Percentiles rank a stretch among this genome's conserved stretches.
These are phyloP conservation scores for Kurtzmaniella quercitrusa DNA, from an alignment of 1,139 yeast species.

Conservation along the genomic window DNA sequence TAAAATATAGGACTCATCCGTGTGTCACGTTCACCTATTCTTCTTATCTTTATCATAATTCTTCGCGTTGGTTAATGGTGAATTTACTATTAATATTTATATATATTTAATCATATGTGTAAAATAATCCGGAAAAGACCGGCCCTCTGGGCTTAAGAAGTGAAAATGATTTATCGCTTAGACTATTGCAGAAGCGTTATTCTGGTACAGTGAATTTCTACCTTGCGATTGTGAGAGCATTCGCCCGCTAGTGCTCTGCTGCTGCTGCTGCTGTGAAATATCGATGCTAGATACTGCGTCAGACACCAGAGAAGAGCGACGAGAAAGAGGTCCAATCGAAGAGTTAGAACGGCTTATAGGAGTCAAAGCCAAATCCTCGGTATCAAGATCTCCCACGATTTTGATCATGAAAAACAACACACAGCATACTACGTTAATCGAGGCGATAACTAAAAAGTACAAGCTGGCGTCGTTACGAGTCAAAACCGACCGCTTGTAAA, in stretches of 20 bases:
- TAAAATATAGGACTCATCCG: too few relatives aligned
- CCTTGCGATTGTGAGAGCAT: not conserved
- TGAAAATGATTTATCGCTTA: not conserved
- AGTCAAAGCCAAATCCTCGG: not conserved
- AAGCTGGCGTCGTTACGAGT: slow-evolving; percentile 8
- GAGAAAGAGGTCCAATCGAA: not conserved
- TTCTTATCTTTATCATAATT: too few relatives aligned
- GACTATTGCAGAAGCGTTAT: not conserved
- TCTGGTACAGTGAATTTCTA: not conserved
- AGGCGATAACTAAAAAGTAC: slow-evolving; percentile 7
- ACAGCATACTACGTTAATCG: not conserved
- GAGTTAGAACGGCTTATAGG: not conserved
- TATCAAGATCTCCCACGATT: not conserved
- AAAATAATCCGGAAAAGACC: not conserved
- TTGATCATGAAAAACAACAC: slow-evolving; percentile 2
- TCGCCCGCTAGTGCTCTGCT: not conserved
- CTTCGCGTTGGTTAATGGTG: too few relatives aligned
- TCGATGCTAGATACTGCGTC: not conserved
- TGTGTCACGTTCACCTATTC: too few relatives aligned
- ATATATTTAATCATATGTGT: too few relatives aligned
- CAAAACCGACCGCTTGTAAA: slow-evolving; percentile 21
- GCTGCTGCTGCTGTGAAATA: not conserved
- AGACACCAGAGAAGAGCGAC: not conserved
- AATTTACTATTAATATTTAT: not conserved
- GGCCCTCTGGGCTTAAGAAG: not conserved